Base-by-base conservation (phyloP, 768 basidiomycete genomes). In the Tubosaeta brunneosetosa region DNA sequence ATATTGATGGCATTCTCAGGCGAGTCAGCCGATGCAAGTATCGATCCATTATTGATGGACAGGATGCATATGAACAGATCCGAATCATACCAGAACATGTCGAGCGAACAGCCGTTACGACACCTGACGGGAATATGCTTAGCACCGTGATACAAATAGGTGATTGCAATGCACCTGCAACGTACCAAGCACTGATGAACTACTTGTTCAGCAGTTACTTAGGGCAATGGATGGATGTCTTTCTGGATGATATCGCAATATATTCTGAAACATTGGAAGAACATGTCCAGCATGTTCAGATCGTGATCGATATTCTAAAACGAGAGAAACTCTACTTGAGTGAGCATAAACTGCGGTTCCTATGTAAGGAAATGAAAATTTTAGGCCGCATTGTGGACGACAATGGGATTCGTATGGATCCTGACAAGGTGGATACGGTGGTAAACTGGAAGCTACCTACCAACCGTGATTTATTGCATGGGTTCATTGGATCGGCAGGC, bases 401-500 rank as follows among this genome's bases (percentile, higher is more conserved):
- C 16, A n/a, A 68, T 0, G 74, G 77, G 0, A 75, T 80, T 19
- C 45, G 47, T 0, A 77, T 78, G 73, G 75, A 79, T 34, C 73
- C 74, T 0, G 57, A 71, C 17, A 80, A 79, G 40, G 74, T 80
- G 0, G 71, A 77, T 29, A 49, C 55, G 0, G 61, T 78, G 0
- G 1, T 64, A 0, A 69, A 53, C 8, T 58, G 57, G 55, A 58
- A 58, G n/a, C 6, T n/a, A 0, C 55, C 43, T 0, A 50, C 34
- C 0, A 59, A 56, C 4, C 8, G 27, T 0, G 43, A 52, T 2
- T 9, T 51, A 0, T 17, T 52, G 0, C 2, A 19, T 0, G 38
- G 51, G 0, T 59, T 59, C 22, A 47, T 59, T 2, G 49, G 55
- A 0, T 2, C 46, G 0, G 46, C 7, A 0, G 49, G 49, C 0